Conservation (phyloP, 1,284 basidiomycete species). For the Ceratobasidium theobromae region DNA sequence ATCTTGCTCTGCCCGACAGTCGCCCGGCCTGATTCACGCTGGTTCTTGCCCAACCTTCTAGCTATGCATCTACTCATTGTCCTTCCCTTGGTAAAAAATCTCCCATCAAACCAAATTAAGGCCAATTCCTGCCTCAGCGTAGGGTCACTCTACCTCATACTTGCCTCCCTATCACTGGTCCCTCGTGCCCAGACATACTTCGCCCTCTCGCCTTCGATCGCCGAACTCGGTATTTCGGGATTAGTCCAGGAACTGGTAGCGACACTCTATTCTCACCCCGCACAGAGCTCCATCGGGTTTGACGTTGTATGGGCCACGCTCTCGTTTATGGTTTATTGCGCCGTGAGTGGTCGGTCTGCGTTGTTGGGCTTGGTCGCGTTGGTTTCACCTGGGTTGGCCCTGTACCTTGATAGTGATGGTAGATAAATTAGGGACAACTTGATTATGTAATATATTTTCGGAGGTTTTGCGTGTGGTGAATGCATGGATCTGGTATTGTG, state of each 20-base stretch:
- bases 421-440: no score
- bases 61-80: conserved; percentile 63
- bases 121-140: conserved; percentile 38
- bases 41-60: conserved; percentile 62
- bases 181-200: conserved; percentile 48
- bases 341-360: background rate
- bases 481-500: no score
- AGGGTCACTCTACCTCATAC: conserved; percentile 47
- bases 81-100: conserved; percentile 51
- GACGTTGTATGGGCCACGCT: conserved; percentile 62
- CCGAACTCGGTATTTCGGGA: conserved; percentile 34
- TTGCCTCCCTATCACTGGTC: conserved; percentile 44
- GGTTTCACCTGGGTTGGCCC: conserved; percentile 17
- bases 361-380: background rate
- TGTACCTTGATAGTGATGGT: conserved; percentile 19
- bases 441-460: no score
- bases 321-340: conserved; percentile 24
- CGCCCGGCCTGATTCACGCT: conserved; percentile 42
- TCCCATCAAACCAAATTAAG: conserved; percentile 34
- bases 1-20: conserved; percentile 56
- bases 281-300: conserved; percentile 65
- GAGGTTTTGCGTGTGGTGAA: no score
- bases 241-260: conserved; percentile 40
- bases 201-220: conserved; percentile 36
- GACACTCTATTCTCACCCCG: conserved; percentile 57